phyloP scores from a whole-genome alignment of 2,329 filamentous ascomycete species.

The Eutypa lata region DNA sequence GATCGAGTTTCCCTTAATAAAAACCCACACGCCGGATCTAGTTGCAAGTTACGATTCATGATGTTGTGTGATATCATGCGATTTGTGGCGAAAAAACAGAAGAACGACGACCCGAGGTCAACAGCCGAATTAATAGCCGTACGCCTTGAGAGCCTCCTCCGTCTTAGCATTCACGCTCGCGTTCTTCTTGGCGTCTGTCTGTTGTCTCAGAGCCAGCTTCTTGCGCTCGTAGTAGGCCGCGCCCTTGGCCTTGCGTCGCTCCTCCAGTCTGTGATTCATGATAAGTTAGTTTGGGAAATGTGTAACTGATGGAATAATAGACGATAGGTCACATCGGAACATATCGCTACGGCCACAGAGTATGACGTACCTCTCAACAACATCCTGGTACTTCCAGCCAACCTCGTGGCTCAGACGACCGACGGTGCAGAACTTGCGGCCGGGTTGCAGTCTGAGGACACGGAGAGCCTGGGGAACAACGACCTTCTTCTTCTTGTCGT shows the following conservation, averaged over 20 bases:
- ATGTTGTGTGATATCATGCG: slow-evolving; percentile 25
- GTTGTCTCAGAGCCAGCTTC: slow-evolving; percentile 90
- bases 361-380: slow-evolving; percentile 84
- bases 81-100: slow-evolving; percentile 27
- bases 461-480: slow-evolving; percentile 98
- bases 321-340: slow-evolving; percentile 1
- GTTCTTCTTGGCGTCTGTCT: slow-evolving; percentile 89
- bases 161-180: slow-evolving; percentile 84
- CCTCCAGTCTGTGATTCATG: slow-evolving; percentile 74
- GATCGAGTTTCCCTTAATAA: slow-evolving; percentile 28
- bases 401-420: slow-evolving; percentile 98
- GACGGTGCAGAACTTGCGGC: slow-evolving; percentile 99
- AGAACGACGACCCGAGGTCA: slow-evolving; percentile 16
- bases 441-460: slow-evolving; percentile 94
- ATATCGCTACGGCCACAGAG: slow-evolving; percentile 1
- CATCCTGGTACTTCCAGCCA: slow-evolving; percentile 99
- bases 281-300: slow-evolving; percentile 13
- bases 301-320: slow-evolving; percentile 4
- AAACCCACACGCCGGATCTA: slow-evolving; percentile 33
- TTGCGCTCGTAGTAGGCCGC: slow-evolving; percentile 99
- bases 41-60: slow-evolving; percentile 27
- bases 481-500: slow-evolving; percentile 99
- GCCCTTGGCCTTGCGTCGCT: slow-evolving; percentile 99
- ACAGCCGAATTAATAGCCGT: slow-evolving; percentile 72
- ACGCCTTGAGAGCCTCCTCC: slow-evolving; percentile 81